phyloP scores from a whole-genome alignment of 192 early-diverging fungal genomes.

The Backusella mclennaniae region DNA sequence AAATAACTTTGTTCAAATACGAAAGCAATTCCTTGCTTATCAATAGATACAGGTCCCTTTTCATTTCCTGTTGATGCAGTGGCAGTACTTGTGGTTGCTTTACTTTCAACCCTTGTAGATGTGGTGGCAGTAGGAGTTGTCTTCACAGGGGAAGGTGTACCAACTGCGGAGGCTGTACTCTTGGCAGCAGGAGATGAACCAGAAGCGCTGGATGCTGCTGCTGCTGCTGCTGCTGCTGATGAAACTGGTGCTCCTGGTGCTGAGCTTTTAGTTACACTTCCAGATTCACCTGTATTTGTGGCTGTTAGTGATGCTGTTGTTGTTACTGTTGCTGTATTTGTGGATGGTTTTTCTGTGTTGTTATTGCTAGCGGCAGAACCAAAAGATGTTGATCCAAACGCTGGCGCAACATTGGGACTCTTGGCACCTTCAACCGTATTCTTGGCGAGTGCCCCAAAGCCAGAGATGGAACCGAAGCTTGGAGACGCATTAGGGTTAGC shows the following conservation, averaged over 20 bases:
- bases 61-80: background rate
- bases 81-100: background rate
- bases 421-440: background rate
- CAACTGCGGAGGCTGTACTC: background rate
- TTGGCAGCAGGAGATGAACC: background rate
- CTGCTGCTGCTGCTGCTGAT: background rate
- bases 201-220: background rate
- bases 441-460: constrained; percentile 15
- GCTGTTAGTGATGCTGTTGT: background rate
- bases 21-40: constrained; percentile 19
- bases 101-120: background rate
- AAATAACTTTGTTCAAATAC: constrained; percentile 21
- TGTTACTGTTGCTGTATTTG: background rate
- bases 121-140: background rate
- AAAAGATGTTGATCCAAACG: constrained; percentile 11
- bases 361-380: background rate
- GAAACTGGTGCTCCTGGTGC: background rate
- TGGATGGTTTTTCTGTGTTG: background rate
- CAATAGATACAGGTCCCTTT: background rate
- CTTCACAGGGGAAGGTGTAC: background rate
- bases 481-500: background rate
- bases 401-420: background rate
- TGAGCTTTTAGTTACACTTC: background rate
- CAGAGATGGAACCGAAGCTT: constrained; percentile 6
- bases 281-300: background rate